Evolutionary conservation across 192 early-diverging fungal species (phyloP).

Genomic region (Jimgerdemannia lactiflua): DNA sequence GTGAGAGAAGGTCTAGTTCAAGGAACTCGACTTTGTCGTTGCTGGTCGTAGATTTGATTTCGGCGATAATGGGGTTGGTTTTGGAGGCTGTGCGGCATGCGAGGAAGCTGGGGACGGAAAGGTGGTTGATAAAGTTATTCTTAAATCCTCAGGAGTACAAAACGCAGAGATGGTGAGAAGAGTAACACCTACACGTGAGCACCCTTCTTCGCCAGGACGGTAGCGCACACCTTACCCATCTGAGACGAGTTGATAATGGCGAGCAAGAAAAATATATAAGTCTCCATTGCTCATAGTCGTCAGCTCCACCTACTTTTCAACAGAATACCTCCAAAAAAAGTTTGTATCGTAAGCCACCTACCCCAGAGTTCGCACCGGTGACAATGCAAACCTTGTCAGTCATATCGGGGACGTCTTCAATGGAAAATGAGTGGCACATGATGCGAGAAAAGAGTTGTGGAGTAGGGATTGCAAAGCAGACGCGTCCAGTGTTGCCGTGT

Average conservation of each 20-base stretch:
- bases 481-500: too few relatives aligned
- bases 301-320: neutral
- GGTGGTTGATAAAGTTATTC: neutral
- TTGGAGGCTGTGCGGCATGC: constrained; percentile 8
- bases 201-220: neutral
- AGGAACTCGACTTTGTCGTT: constrained; percentile 23
- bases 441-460: neutral
- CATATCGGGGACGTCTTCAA: constrained; percentile 8
- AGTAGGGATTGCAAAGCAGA: too few relatives aligned
- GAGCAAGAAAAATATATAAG: neutral
- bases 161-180: neutral
- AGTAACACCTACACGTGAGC: neutral
- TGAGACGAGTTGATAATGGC: neutral
- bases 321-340: too few relatives aligned
- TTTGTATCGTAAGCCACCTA: neutral
- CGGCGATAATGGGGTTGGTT: constrained; percentile 4
- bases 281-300: neutral
- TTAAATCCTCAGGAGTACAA: neutral
- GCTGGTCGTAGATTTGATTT: constrained; percentile 19
- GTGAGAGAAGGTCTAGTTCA: constrained; percentile 22
- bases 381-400: constrained; percentile 40
- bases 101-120: neutral
- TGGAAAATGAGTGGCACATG: neutral
- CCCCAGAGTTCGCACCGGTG: constrained; percentile 47
- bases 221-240: neutral